phyloP scores from a whole-genome alignment of 176 grass and related monocot genomes.

The Eragrostis curvula region DNA sequence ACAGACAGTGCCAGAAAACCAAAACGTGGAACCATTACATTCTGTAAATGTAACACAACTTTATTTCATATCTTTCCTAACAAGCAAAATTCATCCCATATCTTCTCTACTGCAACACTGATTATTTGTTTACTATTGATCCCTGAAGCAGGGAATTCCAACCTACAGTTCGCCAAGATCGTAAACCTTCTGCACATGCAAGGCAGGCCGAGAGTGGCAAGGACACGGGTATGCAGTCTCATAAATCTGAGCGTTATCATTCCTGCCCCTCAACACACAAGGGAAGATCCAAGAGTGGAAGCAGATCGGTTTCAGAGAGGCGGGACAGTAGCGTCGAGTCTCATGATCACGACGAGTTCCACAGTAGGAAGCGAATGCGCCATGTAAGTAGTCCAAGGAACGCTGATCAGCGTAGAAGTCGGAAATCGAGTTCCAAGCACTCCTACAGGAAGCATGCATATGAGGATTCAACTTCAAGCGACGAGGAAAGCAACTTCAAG shows the following conservation, averaged over 20 bases:
- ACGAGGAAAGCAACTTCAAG: constrained; percentile 11
- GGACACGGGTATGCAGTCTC: not conserved
- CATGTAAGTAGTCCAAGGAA: not conserved
- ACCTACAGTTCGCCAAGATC: not conserved
- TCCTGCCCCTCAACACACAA: not conserved
- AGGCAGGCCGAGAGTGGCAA: not conserved
- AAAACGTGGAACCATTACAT: not conserved
- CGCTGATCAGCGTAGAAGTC: not conserved
- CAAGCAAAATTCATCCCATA: too few species aligned
- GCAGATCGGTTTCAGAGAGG: not conserved
- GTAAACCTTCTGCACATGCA: not conserved
- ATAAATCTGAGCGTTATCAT: not conserved
- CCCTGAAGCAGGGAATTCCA: not conserved
- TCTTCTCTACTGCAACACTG: not conserved
- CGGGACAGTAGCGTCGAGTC: not conserved
- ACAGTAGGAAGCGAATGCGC: not conserved
- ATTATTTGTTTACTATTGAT: not conserved
- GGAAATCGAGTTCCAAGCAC: not conserved
- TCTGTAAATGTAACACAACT: too few species aligned
- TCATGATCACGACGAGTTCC: not conserved
- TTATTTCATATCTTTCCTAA: too few species aligned
- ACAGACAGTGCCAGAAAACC: not conserved
- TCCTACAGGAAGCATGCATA: not conserved
- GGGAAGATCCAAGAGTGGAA: not conserved
- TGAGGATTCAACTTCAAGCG: not conserved